Conservation (phyloP, 202 grass and related monocot species). For the Alloteropsis angusta region DNA sequence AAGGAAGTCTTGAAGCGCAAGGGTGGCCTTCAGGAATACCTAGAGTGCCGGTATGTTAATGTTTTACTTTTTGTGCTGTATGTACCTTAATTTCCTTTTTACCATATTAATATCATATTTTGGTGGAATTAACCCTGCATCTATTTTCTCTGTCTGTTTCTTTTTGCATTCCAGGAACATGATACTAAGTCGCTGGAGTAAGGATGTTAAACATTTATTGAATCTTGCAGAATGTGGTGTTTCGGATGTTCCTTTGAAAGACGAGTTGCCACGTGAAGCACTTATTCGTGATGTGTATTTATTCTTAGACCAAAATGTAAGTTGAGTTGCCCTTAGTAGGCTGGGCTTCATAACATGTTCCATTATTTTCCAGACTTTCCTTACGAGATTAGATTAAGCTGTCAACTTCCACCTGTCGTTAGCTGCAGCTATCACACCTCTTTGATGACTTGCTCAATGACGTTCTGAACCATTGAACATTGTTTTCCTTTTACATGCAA, state of each 20-base stretch:
- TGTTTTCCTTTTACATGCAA: conserved; percentile 11
- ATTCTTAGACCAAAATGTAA: conserved; percentile 96
- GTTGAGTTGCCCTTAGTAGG: conserved; percentile 8
- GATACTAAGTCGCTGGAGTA: conserved; percentile 77
- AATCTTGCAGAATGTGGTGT: conserved; percentile 63
- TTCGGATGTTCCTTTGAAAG: conserved; percentile 48
- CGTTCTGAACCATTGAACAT: neutral
- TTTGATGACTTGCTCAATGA: conserved; percentile 23
- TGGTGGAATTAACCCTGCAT: conserved; percentile 17
- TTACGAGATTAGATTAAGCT: conserved; percentile 8
- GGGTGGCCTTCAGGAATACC: conserved; percentile 85
- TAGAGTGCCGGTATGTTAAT: conserved; percentile 75
- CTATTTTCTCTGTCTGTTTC: conserved; percentile 18
- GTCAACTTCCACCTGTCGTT: conserved; percentile 14
- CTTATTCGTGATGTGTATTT: conserved; percentile 76
- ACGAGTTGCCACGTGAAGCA: conserved; percentile 44
- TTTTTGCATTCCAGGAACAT: conserved; percentile 74
- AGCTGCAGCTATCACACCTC: neutral
- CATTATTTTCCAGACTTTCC: conserved; percentile 10
- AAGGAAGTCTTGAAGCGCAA: conserved; percentile 83
- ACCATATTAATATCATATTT: neutral
- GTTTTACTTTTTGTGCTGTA: neutral
- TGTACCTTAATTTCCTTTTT: conserved; percentile 7
- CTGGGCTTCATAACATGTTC: neutral
- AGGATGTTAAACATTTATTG: conserved; percentile 82